Evolutionary conservation across 306 rosid genomes (phyloP).

Genomic region (Quercus wislizeni): DNA sequence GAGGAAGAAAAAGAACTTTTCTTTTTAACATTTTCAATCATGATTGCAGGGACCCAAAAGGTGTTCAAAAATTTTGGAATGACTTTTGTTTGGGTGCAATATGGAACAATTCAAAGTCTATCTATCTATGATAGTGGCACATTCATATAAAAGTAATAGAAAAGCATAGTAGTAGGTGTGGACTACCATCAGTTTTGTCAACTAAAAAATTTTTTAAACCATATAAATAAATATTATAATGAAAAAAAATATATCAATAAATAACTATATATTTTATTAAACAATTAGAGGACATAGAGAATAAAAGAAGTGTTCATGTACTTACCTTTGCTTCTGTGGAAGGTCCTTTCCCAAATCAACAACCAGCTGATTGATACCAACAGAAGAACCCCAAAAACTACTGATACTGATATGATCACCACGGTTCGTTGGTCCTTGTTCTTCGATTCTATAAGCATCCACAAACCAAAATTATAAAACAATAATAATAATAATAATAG

Average conservation of each 20-base stretch:
- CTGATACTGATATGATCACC: slow-evolving; percentile 24
- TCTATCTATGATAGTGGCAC: not conserved
- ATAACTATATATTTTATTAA: not conserved
- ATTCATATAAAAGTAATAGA: not conserved
- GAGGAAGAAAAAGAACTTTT: not conserved
- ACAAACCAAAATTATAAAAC: not conserved
- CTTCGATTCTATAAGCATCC: slow-evolving; percentile 26
- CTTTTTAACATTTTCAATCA: not conserved
- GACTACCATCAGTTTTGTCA: not conserved
- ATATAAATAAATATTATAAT: no score
- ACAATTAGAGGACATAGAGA: not conserved
- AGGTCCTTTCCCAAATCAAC: slow-evolving; percentile 21
- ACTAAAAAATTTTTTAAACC: not conserved
- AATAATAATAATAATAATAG: not conserved
- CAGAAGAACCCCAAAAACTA: slow-evolving; percentile 18
- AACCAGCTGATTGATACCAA: slow-evolving; percentile 19
- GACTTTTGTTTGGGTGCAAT: not conserved
- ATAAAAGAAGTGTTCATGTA: not conserved
- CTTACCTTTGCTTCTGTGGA: slow-evolving; percentile 28
- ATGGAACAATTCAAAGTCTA: not conserved
- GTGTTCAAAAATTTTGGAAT: not conserved
- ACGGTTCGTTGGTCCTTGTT: slow-evolving; percentile 11
- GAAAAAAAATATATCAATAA: no score
- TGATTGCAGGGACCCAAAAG: not conserved
- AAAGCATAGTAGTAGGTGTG: not conserved